Base-by-base conservation (phyloP, 2,329 filamentous ascomycete species). In the Tolypocladium ophioglossoides region DNA sequence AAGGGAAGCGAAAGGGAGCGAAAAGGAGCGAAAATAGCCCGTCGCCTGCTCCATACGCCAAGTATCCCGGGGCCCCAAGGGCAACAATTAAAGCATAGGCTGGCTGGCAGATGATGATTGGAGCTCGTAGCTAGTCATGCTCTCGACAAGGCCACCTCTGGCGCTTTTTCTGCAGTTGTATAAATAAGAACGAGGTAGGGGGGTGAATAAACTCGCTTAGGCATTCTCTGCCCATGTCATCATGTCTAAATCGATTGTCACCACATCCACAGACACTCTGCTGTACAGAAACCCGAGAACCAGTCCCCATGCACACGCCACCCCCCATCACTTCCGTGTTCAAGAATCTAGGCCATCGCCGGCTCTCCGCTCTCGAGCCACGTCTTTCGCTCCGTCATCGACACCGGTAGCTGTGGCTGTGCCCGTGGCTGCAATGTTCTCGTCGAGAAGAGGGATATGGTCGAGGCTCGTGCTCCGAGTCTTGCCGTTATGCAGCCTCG, bases 381-480 rank as follows among this genome's bases (percentile, higher is more conserved):
- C 67, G 58, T 78, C 74, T 55, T 68, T 74, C n/a, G 71, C 70
- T 1, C 71, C 68, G 1, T 66, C 67, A 52, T 80, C 77, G 38
- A 76, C 60, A 2, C 74, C 72, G 1, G 73, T 77, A 8, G 71
- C 66, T 20, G 59, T 64, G 4, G 63, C 63, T 9, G 59, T n/a
- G 44, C 24, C 44, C 16, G 59, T 63, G 3, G 63, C 62, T 8
- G 59, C 61, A 12, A 61, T 61, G 44, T 64, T 63, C 52, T 80
- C 76, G 18, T 79, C 78, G 18, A 86, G 68, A 34, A 84, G 65
- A 2, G 82, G 81, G 49, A 85, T 84, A 20, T 74, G 71, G 56
- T 84, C 81, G 2, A 85, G 64, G 49, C 64, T 68, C 10, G 62
- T 61, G 14, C 57, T 60, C 32, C 62, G 63, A 30, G 57, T 56